Evolutionary conservation across 2,329 filamentous ascomycete genomes (phyloP), one percentile per base, ranked within the genome.

Genomic region (Talaromyces sp.): DNA sequence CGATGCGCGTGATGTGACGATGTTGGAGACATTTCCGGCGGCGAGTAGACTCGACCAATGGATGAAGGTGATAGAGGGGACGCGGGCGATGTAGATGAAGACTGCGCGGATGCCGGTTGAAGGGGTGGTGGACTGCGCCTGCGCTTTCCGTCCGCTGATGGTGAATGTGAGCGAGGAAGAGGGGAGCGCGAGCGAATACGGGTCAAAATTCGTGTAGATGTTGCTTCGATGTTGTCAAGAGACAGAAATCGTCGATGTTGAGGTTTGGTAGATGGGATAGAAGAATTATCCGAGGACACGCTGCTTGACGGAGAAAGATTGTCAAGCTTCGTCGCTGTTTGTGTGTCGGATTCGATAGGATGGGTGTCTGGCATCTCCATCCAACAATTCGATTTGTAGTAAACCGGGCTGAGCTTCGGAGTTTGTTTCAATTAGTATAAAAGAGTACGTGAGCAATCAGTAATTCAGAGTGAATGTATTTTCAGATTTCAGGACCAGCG

Each of bases 161-260:
- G 45, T 3, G 53, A 56, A 28, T 52, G 52, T 3, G 52, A 13
- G 28, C 45, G 52, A 17, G 52, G 57, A n/a, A 59, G 52, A 52
- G 57, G 57, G n/a, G 57, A 59, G 43, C 52, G 57, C n/a, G 57
- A 59, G 52, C 57, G 57, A 11, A 59, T 59, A 28, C 45, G 37
- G n/a, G 53, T 56, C 22, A 59, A 21, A 22, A 59, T 51, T 43
- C 43, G 31, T 6, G 28, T 33, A 2, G 52, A 52, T 3, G 52
- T 56, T 15, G 31, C 28, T 41, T 56, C 57, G n/a, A 59, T 46
- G 21, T 53, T 51, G 21, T 51, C 43, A 21, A 59, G 46, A 41
- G 57, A 59, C 13, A 59, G 53, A 21, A 59, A 56, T 11, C 57
- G 52, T 51, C 40, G 52, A 21, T 59, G 53, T 6, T 56, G 57